Evolutionary conservation across 2,329 filamentous ascomycete species (phyloP).

Genomic region (Bimuria novae-zelandiae): DNA sequence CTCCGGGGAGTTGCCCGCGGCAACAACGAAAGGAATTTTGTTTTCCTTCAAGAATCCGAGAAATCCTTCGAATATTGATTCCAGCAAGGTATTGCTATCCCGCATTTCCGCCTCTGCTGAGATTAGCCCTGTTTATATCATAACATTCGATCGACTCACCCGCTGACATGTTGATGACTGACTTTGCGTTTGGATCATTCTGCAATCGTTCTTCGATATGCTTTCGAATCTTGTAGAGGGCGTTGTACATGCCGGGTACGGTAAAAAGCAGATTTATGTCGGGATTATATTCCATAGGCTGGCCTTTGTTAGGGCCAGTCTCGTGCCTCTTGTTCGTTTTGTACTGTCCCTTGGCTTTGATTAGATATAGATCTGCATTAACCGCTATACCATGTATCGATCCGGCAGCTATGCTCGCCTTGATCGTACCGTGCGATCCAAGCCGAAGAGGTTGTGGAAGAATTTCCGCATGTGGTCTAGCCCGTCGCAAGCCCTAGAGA

Average conservation of each 20-base stretch:
- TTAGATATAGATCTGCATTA: conserved; percentile 7
- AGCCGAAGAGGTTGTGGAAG: neutral
- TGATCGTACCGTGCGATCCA: conserved; percentile 3
- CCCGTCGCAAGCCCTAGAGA: neutral
- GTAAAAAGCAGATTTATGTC: neutral
- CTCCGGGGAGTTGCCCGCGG: conserved; percentile 1
- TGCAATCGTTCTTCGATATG: neutral
- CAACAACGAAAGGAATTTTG: neutral
- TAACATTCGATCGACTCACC: neutral
- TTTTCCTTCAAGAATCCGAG: neutral
- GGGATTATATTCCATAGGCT: neutral
- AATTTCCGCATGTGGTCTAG: neutral
- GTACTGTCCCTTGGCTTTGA: conserved; percentile 6
- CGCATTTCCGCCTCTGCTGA: neutral
- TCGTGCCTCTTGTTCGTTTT: neutral
- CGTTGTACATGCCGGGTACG: neutral
- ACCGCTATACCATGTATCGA: neutral
- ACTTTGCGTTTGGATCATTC: neutral
- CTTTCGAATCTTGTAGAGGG: neutral
- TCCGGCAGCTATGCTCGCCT: conserved; percentile 6
- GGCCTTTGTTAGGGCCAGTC: too few species aligned
- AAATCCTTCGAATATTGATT: neutral
- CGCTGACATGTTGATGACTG: conserved; percentile 9
- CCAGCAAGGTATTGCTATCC: neutral
- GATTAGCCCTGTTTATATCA: neutral